Evolutionary conservation across 768 basidiomycete species (phyloP).

Genomic region (Terana coerulea): DNA sequence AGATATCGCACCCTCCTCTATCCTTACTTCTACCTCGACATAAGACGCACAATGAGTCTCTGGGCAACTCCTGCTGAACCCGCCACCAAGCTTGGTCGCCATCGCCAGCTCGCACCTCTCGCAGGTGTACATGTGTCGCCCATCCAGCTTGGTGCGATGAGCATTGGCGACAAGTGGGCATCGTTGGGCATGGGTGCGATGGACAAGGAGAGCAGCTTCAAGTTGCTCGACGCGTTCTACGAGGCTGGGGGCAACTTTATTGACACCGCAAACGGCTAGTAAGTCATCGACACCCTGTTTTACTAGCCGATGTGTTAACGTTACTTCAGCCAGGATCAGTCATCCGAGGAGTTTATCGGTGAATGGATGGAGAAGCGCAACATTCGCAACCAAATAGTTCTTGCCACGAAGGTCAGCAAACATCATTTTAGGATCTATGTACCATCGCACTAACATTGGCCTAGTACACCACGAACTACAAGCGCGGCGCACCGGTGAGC

Average conservation of each 20-base stretch:
- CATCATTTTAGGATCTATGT: not conserved
- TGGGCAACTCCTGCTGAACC: constrained; percentile 9
- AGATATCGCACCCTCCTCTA: too few species aligned
- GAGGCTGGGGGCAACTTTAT: constrained; percentile 29
- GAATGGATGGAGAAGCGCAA: constrained; percentile 38
- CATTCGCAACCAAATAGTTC: constrained; percentile 34
- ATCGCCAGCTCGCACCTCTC: constrained; percentile 30
- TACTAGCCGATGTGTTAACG: not conserved
- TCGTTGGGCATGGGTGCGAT: constrained; percentile 28
- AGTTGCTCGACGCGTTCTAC: constrained; percentile 36
- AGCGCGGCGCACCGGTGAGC: constrained; percentile 7
- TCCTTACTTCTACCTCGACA: too few species aligned
- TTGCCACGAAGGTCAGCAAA: constrained; percentile 25
- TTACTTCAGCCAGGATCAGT: constrained; percentile 23
- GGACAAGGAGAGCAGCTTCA: constrained; percentile 33
- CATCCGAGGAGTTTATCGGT: constrained; percentile 36
- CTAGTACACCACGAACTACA: constrained; percentile 27
- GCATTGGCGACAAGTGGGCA: constrained; percentile 36
- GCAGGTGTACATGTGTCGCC: constrained; percentile 37
- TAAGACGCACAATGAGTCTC: not conserved
- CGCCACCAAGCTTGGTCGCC: constrained; percentile 21
- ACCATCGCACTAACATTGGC: not conserved
- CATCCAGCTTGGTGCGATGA: constrained; percentile 36
- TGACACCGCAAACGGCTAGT: constrained; percentile 29
- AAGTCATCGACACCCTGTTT: not conserved